phyloP scores from a whole-genome alignment of 257 asterid species.

The Capsicum chinense region DNA sequence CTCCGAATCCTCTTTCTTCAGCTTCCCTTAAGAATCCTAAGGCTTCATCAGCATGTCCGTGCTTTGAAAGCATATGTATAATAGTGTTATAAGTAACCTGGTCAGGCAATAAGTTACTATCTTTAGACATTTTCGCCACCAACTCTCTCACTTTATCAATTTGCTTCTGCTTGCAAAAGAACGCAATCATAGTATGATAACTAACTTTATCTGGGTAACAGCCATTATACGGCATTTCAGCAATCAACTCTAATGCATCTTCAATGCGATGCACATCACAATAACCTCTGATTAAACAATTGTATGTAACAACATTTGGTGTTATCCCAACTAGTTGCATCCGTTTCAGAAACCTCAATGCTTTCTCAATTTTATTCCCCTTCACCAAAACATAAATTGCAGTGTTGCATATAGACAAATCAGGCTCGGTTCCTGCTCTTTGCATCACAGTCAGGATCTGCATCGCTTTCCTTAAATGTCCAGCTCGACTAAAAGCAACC shows the following conservation, averaged over 20 bases:
- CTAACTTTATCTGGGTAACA: slow-evolving; percentile 86
- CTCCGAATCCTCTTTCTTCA: slow-evolving; percentile 64
- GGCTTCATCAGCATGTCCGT: slow-evolving; percentile 78
- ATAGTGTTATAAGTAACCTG: slow-evolving; percentile 72
- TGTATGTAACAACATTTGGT: slow-evolving; percentile 71
- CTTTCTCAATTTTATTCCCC: slow-evolving; percentile 70
- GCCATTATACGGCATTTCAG: slow-evolving; percentile 68
- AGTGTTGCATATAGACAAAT: slow-evolving; percentile 71
- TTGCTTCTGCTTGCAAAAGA: slow-evolving; percentile 66
- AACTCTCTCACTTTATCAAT: slow-evolving; percentile 64
- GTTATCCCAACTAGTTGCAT: slow-evolving; percentile 77
- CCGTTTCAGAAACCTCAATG: slow-evolving; percentile 71
- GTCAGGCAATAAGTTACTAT: slow-evolving; percentile 64
- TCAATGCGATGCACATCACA: slow-evolving; percentile 66
- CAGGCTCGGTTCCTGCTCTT: slow-evolving; percentile 74
- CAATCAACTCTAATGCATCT: slow-evolving; percentile 67
- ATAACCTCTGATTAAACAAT: slow-evolving; percentile 85
- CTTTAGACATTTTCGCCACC: slow-evolving; percentile 70
- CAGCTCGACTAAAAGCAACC: slow-evolving; percentile 95
- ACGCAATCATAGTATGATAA: slow-evolving; percentile 71
- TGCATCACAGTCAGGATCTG: slow-evolving; percentile 77
- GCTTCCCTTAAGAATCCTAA: slow-evolving; percentile 68
- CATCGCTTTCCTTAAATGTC: slow-evolving; percentile 79
- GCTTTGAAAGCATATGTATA: slow-evolving; percentile 78
- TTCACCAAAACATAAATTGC: slow-evolving; percentile 85